Evolutionary conservation across 768 basidiomycete species (phyloP).

Genomic region (Mycena alexandri): DNA sequence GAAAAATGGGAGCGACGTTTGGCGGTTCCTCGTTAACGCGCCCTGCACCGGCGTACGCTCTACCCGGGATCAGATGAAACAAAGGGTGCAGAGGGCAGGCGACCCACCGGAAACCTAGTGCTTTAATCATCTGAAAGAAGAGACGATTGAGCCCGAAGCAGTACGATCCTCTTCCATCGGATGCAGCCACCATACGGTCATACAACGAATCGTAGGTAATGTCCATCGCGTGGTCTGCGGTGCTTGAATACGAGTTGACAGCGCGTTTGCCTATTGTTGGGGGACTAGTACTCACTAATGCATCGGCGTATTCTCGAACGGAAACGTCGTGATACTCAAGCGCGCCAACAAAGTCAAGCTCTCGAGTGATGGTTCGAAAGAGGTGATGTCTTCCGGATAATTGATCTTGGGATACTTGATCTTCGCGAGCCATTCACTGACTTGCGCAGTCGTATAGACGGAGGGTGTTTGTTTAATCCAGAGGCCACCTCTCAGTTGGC

Average conservation of each 20-base stretch:
- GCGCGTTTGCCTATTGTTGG: not conserved
- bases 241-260: constrained; percentile 10
- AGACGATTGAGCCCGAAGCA: constrained; percentile 35
- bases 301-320: constrained; percentile 37
- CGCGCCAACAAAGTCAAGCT: constrained; percentile 21
- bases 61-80: not conserved
- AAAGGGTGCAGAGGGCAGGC: not conserved
- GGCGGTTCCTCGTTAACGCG: constrained; percentile 36
- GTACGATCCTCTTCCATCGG: constrained; percentile 24
- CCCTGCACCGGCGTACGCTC: constrained; percentile 36
- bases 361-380: constrained; percentile 20
- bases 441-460: constrained; percentile 20
- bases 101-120: constrained; percentile 28
- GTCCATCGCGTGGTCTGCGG: constrained; percentile 31
- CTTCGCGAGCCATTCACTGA: constrained; percentile 30
- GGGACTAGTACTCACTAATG: constrained; percentile 26
- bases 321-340: constrained; percentile 31
- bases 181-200: constrained; percentile 18
- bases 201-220: constrained; percentile 28
- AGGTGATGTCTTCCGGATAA: constrained; percentile 17
- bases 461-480: constrained; percentile 32
- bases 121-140: constrained; percentile 34
- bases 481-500: constrained; percentile 25
- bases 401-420: constrained; percentile 8
- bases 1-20: constrained; percentile 24